Base-by-base conservation (phyloP, 2,329 filamentous ascomycete genomes). In the Bimuria novae-zelandiae region DNA sequence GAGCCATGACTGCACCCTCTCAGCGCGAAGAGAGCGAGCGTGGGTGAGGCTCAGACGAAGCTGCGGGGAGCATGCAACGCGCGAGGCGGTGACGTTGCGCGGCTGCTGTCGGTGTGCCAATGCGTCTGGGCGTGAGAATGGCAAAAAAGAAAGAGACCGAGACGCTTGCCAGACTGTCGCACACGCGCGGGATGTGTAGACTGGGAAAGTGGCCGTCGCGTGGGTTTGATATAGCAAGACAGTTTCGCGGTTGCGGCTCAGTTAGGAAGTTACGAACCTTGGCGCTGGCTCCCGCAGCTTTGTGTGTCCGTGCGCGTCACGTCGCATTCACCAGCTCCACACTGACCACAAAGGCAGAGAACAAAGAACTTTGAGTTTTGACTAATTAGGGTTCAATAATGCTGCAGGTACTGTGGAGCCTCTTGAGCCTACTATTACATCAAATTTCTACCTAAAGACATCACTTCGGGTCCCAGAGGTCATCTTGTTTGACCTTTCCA, bases 1-100 rank as follows among this genome's bases (percentile, higher is more conserved):
- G 80, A 70, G 80, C 75, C 82, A 84, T 84, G 36, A 27, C 68
- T 58, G 68, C 61, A 64, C 64, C 55, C 60, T 66, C 61, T 63
- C 59, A 63, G 42, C 55, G 57, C 57, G 54, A 60, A 63, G 61
- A 67, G 65, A 59, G 65, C 61, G 54, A 60, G 50, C 57, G 50
- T 59, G 61, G 57, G 56, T 52, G 41, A 52, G 43, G 54, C 51
- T 63, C 57, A 54, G 59, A 54, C 41, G 42, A 55, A 47, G 60
- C 52, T 54, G 56, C 51, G 68, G 52, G 53, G 63, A 62, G 64
- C 69, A 72, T 70, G 60, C 68, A 68, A 49, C 51, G 57, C 51
- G 37, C 46, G 52, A 45, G 46, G 16, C n/a, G 29, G 56, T 30
- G 41, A 46, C 39, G 48, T 32, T n/a, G 33, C 19, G 29, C 39